These are phyloP conservation scores for Tulasnella sp. DNA, from an alignment of 768 basidiomycete species.

Conservation along the genomic window DNA sequence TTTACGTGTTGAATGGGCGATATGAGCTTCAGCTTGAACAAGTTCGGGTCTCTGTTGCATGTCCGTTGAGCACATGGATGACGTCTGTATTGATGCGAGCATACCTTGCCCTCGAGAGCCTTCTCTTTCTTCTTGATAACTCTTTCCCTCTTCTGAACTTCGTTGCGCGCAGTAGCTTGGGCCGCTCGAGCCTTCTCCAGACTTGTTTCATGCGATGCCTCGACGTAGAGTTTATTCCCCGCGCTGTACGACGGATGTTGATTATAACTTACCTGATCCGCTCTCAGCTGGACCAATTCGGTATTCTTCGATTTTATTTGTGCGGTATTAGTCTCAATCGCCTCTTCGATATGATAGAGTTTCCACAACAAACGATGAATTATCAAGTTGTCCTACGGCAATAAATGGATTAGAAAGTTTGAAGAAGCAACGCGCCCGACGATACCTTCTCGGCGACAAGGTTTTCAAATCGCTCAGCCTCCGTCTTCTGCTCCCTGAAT, in stretches of 20 bases:
- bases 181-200: constrained; percentile 64
- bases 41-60: constrained; percentile 70
- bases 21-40: constrained; percentile 73
- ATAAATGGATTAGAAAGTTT: not conserved
- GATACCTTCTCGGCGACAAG: constrained; percentile 59
- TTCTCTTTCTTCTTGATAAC: constrained; percentile 87
- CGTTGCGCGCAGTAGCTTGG: constrained; percentile 64
- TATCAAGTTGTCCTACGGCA: constrained; percentile 60
- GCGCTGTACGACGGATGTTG: too few species aligned
- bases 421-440: not conserved
- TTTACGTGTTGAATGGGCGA: constrained; percentile 74
- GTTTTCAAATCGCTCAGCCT: constrained; percentile 77
- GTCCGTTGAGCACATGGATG: not conserved
- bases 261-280: constrained; percentile 39
- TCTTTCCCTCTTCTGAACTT: constrained; percentile 75
- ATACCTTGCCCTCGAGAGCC: constrained; percentile 67
- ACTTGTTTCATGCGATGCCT: constrained; percentile 50
- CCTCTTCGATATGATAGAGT: constrained; percentile 79
- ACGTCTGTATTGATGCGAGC: constrained; percentile 14
- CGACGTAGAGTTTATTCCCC: not conserved
- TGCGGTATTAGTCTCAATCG: constrained; percentile 58
- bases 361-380: constrained; percentile 77
- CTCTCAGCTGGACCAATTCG: constrained; percentile 52
- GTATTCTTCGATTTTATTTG: constrained; percentile 65
- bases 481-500: constrained; percentile 92